Conservation (phyloP, 140 eudicot genomes). For the Eryngium alpinum region DNA sequence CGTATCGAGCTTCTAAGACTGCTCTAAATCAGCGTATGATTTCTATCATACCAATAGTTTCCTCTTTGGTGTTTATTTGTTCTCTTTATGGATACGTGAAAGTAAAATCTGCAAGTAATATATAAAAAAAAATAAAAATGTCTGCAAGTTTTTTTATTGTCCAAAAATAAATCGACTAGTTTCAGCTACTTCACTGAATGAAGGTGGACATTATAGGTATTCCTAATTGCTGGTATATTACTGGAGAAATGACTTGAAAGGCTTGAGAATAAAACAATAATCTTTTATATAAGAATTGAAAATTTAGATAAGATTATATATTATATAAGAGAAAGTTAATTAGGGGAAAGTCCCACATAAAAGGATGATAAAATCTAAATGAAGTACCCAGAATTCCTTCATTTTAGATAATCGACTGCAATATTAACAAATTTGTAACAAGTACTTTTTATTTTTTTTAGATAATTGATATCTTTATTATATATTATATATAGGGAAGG, state of each 20-base stretch:
- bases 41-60: background rate
- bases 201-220: background rate
- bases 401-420: background rate
- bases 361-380: background rate
- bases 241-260: background rate
- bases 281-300: background rate
- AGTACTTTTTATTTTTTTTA: too few species aligned
- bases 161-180: too few species aligned
- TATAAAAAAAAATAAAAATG: too few species aligned
- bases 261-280: background rate
- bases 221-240: background rate
- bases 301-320: background rate
- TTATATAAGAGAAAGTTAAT: background rate
- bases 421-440: background rate
- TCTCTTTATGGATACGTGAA: background rate
- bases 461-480: too few species aligned
- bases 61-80: background rate
- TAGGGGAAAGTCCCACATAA: background rate
- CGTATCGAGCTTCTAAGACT: slow-evolving; percentile 84
- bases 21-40: slow-evolving; percentile 81
- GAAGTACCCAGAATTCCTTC: background rate
- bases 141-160: too few species aligned
- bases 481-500: too few species aligned
- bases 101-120: background rate
- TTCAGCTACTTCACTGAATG: too few species aligned